Evolutionary conservation across 176 grass and related monocot genomes (phyloP).

Genomic region (Cenchrus purpureus): DNA sequence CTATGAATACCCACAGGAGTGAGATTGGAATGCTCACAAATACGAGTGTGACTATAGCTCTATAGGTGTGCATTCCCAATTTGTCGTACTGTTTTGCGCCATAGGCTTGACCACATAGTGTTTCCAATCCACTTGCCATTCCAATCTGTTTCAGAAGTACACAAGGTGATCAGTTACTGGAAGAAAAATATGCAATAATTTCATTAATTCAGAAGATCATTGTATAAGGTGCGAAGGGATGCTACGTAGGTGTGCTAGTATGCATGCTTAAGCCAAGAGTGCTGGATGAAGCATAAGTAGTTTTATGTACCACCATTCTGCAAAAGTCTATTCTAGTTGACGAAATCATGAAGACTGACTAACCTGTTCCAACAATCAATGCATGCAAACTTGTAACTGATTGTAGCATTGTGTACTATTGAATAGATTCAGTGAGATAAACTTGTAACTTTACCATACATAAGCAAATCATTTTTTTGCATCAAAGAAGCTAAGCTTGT

Average conservation of each 20-base stretch:
- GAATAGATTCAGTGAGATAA: neutral
- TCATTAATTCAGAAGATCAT: neutral
- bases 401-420: neutral
- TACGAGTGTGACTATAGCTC: constrained; percentile 74
- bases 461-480: no score
- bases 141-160: constrained; percentile 64
- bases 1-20: constrained; percentile 73
- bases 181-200: neutral
- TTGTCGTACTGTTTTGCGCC: constrained; percentile 73
- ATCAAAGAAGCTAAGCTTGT: neutral
- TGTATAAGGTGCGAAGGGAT: neutral
- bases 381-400: no score
- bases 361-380: neutral
- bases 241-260: neutral
- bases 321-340: neutral
- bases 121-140: constrained; percentile 90
- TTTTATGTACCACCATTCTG: neutral
- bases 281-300: neutral
- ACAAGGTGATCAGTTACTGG: neutral
- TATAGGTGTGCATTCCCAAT: constrained; percentile 73
- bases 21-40: constrained; percentile 70
- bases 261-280: neutral
- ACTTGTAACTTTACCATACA: neutral
- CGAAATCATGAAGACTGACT: neutral
- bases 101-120: constrained; percentile 86